These are phyloP conservation scores for Incumbomyces lentus DNA, from an alignment of 2,329 filamentous ascomycete genomes.

Conservation along the genomic window DNA sequence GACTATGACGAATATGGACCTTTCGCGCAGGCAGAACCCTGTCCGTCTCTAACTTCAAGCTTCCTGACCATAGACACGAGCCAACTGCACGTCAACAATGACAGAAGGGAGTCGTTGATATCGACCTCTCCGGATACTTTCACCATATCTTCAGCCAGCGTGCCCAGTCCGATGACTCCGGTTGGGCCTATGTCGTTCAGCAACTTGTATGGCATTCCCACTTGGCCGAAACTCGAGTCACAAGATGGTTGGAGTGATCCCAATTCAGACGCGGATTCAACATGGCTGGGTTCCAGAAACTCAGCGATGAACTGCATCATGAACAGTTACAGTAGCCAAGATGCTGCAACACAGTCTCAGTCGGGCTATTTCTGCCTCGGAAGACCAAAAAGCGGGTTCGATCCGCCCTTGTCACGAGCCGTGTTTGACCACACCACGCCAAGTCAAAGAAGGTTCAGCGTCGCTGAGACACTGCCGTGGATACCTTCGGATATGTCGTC, in stretches of 20 bases:
- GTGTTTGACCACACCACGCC: conserved; percentile 12
- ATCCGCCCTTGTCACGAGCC: conserved; percentile 16
- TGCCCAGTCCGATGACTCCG: conserved; percentile 14
- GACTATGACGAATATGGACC: conserved; percentile 11
- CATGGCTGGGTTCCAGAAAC: conserved; percentile 2
- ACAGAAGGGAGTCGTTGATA: conserved; percentile 11
- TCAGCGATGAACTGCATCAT: conserved; percentile 5
- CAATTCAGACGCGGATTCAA: background rate
- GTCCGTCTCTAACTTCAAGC: conserved; percentile 15
- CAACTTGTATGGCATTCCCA: conserved; percentile 4
- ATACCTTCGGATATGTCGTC: conserved; percentile 5
- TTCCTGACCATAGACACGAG: conserved; percentile 15
- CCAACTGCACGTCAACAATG: conserved; percentile 6
- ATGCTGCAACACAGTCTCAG: background rate
- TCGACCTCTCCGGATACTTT: conserved; percentile 15
- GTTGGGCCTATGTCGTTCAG: conserved; percentile 9
- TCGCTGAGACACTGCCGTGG: conserved; percentile 11
- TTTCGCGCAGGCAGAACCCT: conserved; percentile 10
- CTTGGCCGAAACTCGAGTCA: conserved; percentile 10
- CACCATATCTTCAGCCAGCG: conserved; percentile 13
- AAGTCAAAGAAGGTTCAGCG: conserved; percentile 1
- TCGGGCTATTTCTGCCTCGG: background rate
- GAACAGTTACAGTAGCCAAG: background rate
- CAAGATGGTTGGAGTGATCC: conserved; percentile 9
- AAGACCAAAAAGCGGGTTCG: conserved; percentile 5